Conservation (phyloP, 768 basidiomycete genomes). For the Pisolithus microcarpus region DNA sequence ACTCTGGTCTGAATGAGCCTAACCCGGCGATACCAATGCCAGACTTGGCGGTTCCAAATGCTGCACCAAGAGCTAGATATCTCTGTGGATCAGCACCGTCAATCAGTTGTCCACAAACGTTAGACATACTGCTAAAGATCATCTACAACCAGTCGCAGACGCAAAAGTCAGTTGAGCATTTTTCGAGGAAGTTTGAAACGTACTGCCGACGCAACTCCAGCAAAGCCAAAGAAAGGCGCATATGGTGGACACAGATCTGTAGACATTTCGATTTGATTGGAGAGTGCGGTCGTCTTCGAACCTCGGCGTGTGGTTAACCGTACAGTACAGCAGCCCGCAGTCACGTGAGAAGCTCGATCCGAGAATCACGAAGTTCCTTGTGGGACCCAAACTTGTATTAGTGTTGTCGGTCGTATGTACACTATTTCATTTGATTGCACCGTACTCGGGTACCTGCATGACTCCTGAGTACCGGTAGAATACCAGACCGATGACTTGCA, state of each 20-base stretch:
- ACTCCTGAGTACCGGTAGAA: no score
- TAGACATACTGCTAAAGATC: slow-evolving; percentile 84
- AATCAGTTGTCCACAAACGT: slow-evolving; percentile 1
- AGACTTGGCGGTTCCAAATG: slow-evolving; percentile 92
- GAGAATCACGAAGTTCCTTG: no score
- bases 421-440: no score
- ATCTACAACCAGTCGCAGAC: slow-evolving; percentile 50
- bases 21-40: slow-evolving; percentile 96
- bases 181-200: slow-evolving; percentile 24
- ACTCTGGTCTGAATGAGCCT: slow-evolving; percentile 88
- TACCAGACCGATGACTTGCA: no score
- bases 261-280: slow-evolving; percentile 36
- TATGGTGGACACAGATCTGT: slow-evolving; percentile 72
- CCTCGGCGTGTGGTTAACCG: no score
- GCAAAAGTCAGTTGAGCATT: slow-evolving; percentile 7
- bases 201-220: slow-evolving; percentile 90
- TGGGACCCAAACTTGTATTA: no score
- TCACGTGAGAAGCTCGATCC: no score
- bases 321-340: no score
- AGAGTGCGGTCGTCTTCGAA: neutral
- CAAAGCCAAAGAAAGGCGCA: slow-evolving; percentile 97
- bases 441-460: no score
- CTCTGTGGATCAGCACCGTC: slow-evolving; percentile 3
- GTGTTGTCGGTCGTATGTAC: no score
- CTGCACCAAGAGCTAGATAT: slow-evolving; percentile 77